Conservation (phyloP, 2,329 filamentous ascomycete genomes). For the Penicillium paneum region DNA sequence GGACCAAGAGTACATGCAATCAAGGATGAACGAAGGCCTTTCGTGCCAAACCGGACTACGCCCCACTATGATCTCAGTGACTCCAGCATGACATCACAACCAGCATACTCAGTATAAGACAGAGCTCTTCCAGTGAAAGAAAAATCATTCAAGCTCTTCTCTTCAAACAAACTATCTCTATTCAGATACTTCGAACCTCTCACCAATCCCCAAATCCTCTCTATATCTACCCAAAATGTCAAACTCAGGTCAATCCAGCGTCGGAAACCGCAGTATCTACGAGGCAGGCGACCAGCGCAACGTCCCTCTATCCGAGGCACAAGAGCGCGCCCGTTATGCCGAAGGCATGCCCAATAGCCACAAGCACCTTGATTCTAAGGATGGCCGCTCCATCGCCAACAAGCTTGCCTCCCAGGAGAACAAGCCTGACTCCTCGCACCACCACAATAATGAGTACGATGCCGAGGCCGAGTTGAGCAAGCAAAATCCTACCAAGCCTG, state of each 20-base stretch:
- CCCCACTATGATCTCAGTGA: constrained; percentile 31
- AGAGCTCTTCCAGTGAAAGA: background rate
- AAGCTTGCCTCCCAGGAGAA: constrained; percentile 38
- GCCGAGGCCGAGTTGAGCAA: constrained; percentile 39
- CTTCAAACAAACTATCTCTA: background rate
- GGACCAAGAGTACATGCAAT: constrained; percentile 10
- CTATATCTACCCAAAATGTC: constrained; percentile 11
- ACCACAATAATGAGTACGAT: constrained; percentile 29
- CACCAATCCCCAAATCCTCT: background rate
- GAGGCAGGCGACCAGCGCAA: constrained; percentile 76
- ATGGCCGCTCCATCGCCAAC: constrained; percentile 46
- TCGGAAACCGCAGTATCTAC: constrained; percentile 65
- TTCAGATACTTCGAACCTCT: background rate
- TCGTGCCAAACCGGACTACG: constrained; percentile 11
- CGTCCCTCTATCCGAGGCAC: constrained; percentile 51
- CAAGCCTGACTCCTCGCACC: constrained; percentile 26
- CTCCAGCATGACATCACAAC: constrained; percentile 28
- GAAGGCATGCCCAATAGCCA: constrained; percentile 72
- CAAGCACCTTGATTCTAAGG: constrained; percentile 63
- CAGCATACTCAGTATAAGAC: constrained; percentile 19
- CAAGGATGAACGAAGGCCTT: background rate
- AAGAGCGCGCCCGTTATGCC: constrained; percentile 61
- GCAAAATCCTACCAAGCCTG: constrained; percentile 44
- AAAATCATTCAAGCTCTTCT: background rate
- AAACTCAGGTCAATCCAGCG: constrained; percentile 56